These are phyloP conservation scores for Fusarium piperis DNA, from an alignment of 2,329 filamentous ascomycete species.

Conservation along the genomic window DNA sequence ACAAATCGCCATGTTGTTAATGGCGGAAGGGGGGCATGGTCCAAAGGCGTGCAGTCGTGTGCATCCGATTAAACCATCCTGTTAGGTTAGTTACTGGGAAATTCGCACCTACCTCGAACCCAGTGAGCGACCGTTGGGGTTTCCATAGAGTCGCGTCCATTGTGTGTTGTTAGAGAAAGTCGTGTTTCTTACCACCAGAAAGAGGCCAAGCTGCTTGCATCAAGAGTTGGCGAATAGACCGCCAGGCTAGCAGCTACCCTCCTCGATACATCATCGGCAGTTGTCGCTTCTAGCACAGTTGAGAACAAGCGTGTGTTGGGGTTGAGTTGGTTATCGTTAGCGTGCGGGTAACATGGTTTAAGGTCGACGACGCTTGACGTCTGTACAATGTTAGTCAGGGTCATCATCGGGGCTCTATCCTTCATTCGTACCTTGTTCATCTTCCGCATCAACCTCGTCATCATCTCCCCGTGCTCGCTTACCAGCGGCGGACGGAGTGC, in stretches of 20 bases:
- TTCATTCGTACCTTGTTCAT: constrained; percentile 44
- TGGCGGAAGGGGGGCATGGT: neutral
- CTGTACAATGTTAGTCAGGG: constrained; percentile 48
- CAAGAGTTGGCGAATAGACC: neutral
- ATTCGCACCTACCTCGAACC: constrained; percentile 27
- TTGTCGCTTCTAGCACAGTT: constrained; percentile 15
- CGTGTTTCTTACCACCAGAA: constrained; percentile 39
- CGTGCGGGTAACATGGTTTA: constrained; percentile 28
- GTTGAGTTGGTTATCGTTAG: constrained; percentile 30
- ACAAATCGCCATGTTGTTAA: constrained; percentile 12
- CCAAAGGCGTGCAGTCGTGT: constrained; percentile 1
- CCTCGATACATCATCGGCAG: constrained; percentile 10
- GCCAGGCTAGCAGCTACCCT: neutral
- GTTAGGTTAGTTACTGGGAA: constrained; percentile 27
- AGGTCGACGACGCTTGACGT: constrained; percentile 63
- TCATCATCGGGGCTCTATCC: neutral
- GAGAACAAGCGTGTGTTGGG: constrained; percentile 5
- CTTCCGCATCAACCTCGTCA: constrained; percentile 45
- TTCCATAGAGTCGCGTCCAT: neutral
- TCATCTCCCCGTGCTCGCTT: constrained; percentile 44
- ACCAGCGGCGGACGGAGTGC: constrained; percentile 33
- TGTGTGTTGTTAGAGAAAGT: constrained; percentile 5
- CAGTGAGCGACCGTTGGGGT: neutral
- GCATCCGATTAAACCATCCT: constrained; percentile 23
- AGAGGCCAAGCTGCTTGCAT: constrained; percentile 7